Conservation (phyloP, 306 rosid genomes). For the Vigna reflexopilosa region DNA sequence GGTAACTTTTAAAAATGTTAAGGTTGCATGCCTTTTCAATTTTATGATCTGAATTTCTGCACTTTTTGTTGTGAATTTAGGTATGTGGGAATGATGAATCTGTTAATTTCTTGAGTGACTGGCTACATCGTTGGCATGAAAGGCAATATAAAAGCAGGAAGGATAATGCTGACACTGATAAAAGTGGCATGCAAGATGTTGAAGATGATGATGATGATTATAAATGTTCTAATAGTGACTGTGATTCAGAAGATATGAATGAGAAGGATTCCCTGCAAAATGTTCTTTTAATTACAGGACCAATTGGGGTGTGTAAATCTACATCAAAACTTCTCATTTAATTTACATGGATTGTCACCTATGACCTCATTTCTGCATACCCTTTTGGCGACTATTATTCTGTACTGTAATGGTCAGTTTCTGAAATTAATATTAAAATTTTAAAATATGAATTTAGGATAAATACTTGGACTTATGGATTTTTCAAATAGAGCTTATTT, state of each 20-base stretch:
- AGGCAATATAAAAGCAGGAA: conserved; percentile 55
- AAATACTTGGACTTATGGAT: not conserved
- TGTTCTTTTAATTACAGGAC: conserved; percentile 91
- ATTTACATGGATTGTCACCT: conserved; percentile 35
- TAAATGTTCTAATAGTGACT: conserved; percentile 61
- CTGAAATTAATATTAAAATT: conserved; percentile 27
- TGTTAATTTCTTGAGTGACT: conserved; percentile 74
- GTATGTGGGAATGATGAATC: conserved; percentile 88
- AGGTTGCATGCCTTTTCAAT: conserved; percentile 28
- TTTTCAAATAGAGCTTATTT: conserved; percentile 25
- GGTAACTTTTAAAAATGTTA: conserved; percentile 49
- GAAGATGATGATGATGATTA: conserved; percentile 47
- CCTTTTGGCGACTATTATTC: conserved; percentile 29
- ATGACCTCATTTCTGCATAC: conserved; percentile 25
- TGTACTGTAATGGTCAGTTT: conserved; percentile 12
- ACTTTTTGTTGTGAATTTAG: conserved; percentile 54
- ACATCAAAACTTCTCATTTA: conserved; percentile 24
- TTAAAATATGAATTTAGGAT: not conserved
- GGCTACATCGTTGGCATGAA: conserved; percentile 83
- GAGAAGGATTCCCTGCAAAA: conserved; percentile 68
- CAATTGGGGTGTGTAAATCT: conserved; percentile 73
- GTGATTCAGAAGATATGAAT: conserved; percentile 62
- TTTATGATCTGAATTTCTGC: conserved; percentile 17
- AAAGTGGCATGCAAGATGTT: conserved; percentile 43
- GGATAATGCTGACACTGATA: conserved; percentile 47